Evolutionary conservation across 2,329 filamentous ascomycete genomes (phyloP), one percentile per base, ranked within the genome.

Genomic region (Phaeosphaeriaceae sp.): DNA sequence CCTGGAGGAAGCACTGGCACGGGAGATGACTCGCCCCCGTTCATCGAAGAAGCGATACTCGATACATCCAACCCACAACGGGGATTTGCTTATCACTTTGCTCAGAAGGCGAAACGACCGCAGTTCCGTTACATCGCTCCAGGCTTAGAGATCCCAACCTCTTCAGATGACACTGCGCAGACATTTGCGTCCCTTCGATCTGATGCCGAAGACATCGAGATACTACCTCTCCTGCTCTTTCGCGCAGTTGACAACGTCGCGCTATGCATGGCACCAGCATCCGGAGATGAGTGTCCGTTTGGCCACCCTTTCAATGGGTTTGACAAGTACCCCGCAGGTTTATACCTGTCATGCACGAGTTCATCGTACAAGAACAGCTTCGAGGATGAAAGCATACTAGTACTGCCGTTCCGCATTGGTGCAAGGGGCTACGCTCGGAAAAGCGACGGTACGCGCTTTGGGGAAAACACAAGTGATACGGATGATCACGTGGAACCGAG

Each of bases 341-440:
- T 63, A 15, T 63, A 61, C 29, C 45, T 63, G 26, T 38, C 36
- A 33, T 33, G 26, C 15, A 28, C 37, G 17, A 44, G 17, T 33
- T 40, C 18, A 4, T 33, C 13, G 26, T 23, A 38, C 39, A n/a
- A n/a, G n/a, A 20, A 50, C 21, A 16, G 49, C 47, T 39, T 26
- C 43, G 50, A 56, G 5, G 52, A 63, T 26, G 40, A 49, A 46
- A 52, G 48, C 45, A 23, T 28, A 6, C 42, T 61, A 11, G 30
- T 60, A 18, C 52, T 63, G 11, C 58, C 60, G 2, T 61, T 56
- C 34, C 41, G 48, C 32, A 61, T 62, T n/a, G 60, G 55, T 7
- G 50, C 26, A 12, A 53, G 56, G 15, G 57, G 53, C 2, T 56
- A 54, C 35, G 55, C 51, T 8, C 52, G 53, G 17, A 61, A 43